phyloP scores from a whole-genome alignment of 306 rosid genomes.

The Ormosia emarginata region DNA sequence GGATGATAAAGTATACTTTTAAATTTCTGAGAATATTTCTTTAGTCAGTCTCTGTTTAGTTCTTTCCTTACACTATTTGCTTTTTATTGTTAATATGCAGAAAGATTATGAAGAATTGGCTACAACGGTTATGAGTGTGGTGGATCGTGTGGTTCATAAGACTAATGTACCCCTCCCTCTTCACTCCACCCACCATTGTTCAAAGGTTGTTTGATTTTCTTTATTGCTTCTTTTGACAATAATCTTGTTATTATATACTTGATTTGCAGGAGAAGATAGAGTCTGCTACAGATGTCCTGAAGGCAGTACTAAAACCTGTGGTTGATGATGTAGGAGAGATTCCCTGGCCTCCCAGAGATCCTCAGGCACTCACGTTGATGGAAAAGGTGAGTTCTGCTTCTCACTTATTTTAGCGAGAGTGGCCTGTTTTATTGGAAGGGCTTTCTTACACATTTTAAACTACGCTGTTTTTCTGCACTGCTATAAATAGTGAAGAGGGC shows the following conservation, averaged over 20 bases:
- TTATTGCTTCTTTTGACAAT: slow-evolving; percentile 6
- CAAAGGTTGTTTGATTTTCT: slow-evolving; percentile 1
- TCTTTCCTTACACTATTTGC: slow-evolving; percentile 1
- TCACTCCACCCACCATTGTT: not conserved
- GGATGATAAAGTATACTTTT: slow-evolving; percentile 81
- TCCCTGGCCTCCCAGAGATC: slow-evolving; percentile 90
- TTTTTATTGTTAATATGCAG: slow-evolving; percentile 45
- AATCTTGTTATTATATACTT: not conserved
- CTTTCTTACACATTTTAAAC: not conserved
- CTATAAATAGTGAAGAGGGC: not conserved
- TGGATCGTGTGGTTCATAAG: slow-evolving; percentile 75
- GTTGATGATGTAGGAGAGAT: slow-evolving; percentile 75
- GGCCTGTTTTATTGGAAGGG: not conserved
- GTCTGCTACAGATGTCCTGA: slow-evolving; percentile 82
- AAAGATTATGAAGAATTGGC: slow-evolving; percentile 96
- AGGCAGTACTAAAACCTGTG: slow-evolving; percentile 74
- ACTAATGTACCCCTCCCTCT: slow-evolving; percentile 55
- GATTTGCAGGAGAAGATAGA: slow-evolving; percentile 79
- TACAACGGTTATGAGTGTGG: slow-evolving; percentile 63
- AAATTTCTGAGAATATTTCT: slow-evolving; percentile 3
- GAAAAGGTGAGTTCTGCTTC: slow-evolving; percentile 49
- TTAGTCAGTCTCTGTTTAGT: not conserved
- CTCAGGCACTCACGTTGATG: slow-evolving; percentile 62
- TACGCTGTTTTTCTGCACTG: not conserved
- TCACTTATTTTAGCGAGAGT: slow-evolving; percentile 4